These are phyloP conservation scores for Aspergillus baeticus DNA, from an alignment of 495 filamentous ascomycete genomes.

Conservation along the genomic window DNA sequence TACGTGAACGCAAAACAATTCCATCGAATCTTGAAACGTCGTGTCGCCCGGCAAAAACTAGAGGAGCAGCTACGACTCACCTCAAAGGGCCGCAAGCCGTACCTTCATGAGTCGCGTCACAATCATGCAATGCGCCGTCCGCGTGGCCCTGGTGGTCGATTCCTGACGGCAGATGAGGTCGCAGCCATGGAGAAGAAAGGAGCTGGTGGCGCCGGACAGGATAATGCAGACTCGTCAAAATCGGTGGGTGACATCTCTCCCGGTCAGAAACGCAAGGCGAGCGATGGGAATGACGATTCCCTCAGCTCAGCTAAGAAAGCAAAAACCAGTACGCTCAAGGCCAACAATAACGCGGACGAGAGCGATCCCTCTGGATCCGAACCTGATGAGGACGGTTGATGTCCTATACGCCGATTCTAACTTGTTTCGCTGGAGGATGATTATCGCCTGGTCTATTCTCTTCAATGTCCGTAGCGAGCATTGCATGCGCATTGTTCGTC, in stretches of 20 bases:
- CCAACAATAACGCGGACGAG: conserved; percentile 44
- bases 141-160: conserved; percentile 92
- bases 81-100: conserved; percentile 93
- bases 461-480: conserved; percentile 39
- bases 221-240: conserved; percentile 35
- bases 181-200: conserved; percentile 74
- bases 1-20: conserved; percentile 99
- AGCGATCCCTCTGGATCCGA: conserved; percentile 48
- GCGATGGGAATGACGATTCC: conserved; percentile 43
- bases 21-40: conserved; percentile 90
- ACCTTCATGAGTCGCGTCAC: conserved; percentile 97
- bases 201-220: conserved; percentile 28
- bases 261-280: conserved; percentile 52
- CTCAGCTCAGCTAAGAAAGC: conserved; percentile 44
- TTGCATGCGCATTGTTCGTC: conserved; percentile 23
- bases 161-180: conserved; percentile 97
- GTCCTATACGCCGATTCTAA: too few species aligned
- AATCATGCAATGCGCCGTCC: conserved; percentile 98
- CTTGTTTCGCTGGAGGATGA: too few species aligned
- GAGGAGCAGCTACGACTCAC: conserved; percentile 90
- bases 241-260: conserved; percentile 21
- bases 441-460: too few species aligned
- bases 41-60: conserved; percentile 88
- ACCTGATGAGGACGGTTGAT: conserved; percentile 52
- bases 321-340: conserved; percentile 34